Conservation (phyloP, 208 protist species). For the Leishmania arabica region DNA sequence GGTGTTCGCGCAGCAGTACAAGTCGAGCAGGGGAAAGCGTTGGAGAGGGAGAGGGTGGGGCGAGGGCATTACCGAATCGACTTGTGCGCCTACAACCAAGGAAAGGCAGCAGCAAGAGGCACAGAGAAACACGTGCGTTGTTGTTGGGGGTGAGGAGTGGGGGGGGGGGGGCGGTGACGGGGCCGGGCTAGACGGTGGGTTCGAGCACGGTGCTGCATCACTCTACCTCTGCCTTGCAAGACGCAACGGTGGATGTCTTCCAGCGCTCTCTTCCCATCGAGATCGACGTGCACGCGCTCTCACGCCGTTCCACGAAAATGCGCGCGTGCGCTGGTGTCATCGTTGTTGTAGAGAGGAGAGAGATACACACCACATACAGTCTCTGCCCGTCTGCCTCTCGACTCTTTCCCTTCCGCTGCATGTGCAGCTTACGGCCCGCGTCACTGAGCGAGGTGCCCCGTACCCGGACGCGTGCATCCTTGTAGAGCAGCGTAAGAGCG, state of each 20-base stretch:
- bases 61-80: background rate
- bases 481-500: background rate
- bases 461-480: background rate
- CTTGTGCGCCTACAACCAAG: too few species aligned
- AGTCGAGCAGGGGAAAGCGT: background rate
- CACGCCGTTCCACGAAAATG: background rate
- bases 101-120: too few species aligned
- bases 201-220: background rate
- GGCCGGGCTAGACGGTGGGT: background rate
- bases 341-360: background rate
- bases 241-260: background rate
- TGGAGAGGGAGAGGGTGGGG: background rate
- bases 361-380: background rate
- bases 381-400: background rate
- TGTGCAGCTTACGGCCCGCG: background rate
- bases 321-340: background rate
- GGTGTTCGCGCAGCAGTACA: background rate
- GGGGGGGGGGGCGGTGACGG: background rate
- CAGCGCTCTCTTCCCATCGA: background rate
- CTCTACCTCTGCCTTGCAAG: background rate
- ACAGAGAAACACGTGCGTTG: background rate
- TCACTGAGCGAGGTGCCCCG: background rate
- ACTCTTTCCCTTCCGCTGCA: background rate
- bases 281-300: background rate
- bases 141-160: background rate